Evolutionary conservation across 345 rosid genomes (phyloP), one percentile per base, ranked within the genome.

Genomic region (Triadica sebifera): DNA sequence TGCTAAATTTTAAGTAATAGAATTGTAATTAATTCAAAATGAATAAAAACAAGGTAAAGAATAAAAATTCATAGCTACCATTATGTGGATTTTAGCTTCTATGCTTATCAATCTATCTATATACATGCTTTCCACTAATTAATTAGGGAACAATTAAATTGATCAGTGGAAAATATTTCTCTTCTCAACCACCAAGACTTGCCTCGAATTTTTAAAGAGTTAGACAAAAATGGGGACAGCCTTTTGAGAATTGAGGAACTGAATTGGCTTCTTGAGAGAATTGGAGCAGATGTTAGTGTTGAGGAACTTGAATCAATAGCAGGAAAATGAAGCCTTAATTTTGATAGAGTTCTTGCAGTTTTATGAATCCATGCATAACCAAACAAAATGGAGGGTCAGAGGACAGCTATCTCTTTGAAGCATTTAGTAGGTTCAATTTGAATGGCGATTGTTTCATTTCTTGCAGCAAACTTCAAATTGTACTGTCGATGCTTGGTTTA

Each of bases 191-290:
- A 65, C 52, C 56, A 46, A 47, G 90, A 87, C 77, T 75, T 91
- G 82, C 79, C 19, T 19, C 75, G 87, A 75, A 87, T 88, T 34
- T 89, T 91, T 80, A 69, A 80, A 65, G 80, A 82, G 67, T 80
- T 91, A 10, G 97, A 89, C 85, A 85, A 80, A 79, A 87, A 91
- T 81, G 82, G 82, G n/a, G 94, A 91, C 17, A 89, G 84, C 12
- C 75, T 76, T 2, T 85, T 91, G 4, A 84, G 89, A 53, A 76
- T 87, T 8, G 90, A 85, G 65, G 97, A 91, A 80, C 90, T 91
- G 1, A 84, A 77, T 24, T 86, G 97, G 91, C 84, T 87, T 57
- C 87, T 91, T 10, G 84, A 84, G 52, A 75, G 79, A 64, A 83
- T 87, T 25, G 85, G 85, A 5, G 62, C 80, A 51, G 76, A 72